A percentile compares a stretch with the other conserved stretches of the same genome.
Conservation (phyloP, 2,329 filamentous ascomycete genomes). For the Scedosporium minutisporum region DNA sequence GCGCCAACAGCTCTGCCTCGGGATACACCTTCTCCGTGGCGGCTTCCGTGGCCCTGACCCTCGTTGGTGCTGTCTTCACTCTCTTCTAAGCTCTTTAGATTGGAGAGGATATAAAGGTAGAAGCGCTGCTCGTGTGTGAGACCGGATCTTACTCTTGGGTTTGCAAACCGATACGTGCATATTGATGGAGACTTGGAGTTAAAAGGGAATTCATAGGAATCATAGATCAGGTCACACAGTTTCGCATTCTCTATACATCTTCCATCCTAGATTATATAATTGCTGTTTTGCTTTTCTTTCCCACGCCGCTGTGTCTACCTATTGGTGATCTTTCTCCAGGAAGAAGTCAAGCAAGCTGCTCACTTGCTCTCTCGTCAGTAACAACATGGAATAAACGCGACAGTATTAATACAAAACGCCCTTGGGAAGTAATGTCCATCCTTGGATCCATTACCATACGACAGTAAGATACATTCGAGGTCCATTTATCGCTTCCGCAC, state of each 20-base stretch:
- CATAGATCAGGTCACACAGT: not conserved
- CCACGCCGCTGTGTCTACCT: not conserved
- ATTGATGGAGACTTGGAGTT: constrained; percentile 2
- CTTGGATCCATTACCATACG: not conserved
- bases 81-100: not conserved
- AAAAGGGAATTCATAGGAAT: not conserved
- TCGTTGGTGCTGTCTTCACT: constrained; percentile 5
- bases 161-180: not conserved
- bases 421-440: too few relatives aligned
- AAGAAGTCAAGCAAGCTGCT: too few relatives aligned
- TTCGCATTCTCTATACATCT: constrained; percentile 1
- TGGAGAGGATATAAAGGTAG: not conserved
- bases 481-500: not conserved
- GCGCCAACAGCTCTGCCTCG: not conserved
- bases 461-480: not conserved
- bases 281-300: not conserved
- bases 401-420: too few relatives aligned
- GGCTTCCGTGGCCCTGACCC: not conserved
- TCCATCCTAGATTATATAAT: constrained; percentile 3
- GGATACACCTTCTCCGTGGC: not conserved
- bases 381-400: too few relatives aligned
- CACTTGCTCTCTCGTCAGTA: too few relatives aligned
- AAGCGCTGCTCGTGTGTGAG: not conserved
- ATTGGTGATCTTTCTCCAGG: not conserved
- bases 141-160: not conserved